phyloP scores from a whole-genome alignment of 306 rosid genomes.

The Cicer arietinum region DNA sequence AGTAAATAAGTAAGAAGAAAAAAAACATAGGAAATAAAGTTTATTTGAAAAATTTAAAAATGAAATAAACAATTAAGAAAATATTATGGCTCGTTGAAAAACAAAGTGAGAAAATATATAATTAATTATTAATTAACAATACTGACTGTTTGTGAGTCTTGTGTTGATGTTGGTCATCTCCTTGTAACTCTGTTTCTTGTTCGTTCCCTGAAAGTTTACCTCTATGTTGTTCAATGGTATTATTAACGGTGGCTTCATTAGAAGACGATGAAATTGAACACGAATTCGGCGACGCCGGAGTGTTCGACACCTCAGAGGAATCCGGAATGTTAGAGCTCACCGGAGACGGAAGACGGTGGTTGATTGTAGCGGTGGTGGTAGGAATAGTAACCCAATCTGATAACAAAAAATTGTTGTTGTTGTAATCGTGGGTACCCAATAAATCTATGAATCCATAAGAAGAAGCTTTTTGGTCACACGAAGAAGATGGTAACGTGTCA shows the following conservation, averaged over 20 bases:
- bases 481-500: constrained; percentile 46
- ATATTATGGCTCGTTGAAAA: neutral
- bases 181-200: constrained; percentile 28
- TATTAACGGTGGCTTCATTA: constrained; percentile 49
- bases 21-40: neutral
- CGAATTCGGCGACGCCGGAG: constrained; percentile 73
- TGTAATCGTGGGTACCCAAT: constrained; percentile 47
- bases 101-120: neutral
- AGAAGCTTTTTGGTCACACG: constrained; percentile 45
- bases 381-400: constrained; percentile 51
- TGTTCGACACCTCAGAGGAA: constrained; percentile 62
- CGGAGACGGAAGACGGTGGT: constrained; percentile 48
- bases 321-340: constrained; percentile 52
- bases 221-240: constrained; percentile 34
- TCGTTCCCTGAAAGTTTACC: neutral
- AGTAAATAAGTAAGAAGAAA: neutral
- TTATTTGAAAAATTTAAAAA: no score
- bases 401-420: constrained; percentile 40
- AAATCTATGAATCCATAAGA: constrained; percentile 63
- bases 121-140: constrained; percentile 2
- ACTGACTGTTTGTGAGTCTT: constrained; percentile 70
- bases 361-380: neutral
- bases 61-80: no score
- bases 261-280: constrained; percentile 76
- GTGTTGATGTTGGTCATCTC: constrained; percentile 55